A percentile compares a stretch with the other conserved stretches of the same genome.
Conservation (phyloP, 495 filamentous ascomycete genomes). For the Penicillium egyptiacum region DNA sequence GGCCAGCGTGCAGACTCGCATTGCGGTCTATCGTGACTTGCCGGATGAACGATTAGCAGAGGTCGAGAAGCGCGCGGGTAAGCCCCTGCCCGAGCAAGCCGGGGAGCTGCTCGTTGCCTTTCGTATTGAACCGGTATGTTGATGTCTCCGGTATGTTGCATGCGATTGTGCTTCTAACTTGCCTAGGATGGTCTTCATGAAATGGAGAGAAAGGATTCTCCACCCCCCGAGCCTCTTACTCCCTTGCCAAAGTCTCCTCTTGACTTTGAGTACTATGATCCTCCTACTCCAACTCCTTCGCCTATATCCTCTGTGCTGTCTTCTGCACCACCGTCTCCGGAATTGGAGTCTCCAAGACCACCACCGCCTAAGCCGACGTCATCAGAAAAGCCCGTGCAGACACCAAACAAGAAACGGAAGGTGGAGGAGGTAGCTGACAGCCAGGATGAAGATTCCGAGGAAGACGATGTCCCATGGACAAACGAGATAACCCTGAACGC, state of each 20-base stretch:
- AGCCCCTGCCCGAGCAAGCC: slow-evolving; percentile 28
- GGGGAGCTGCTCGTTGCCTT: slow-evolving; percentile 43
- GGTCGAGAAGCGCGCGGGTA: slow-evolving; percentile 46
- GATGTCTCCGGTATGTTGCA: neutral
- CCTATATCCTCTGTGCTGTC: slow-evolving; percentile 7
- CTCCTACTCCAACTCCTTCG: slow-evolving; percentile 5
- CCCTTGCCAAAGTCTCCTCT: slow-evolving; percentile 11
- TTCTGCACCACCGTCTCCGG: neutral
- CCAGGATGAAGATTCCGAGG: slow-evolving; percentile 46
- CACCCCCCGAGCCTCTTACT: neutral
- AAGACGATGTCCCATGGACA: slow-evolving; percentile 12
- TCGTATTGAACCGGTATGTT: slow-evolving; percentile 40
- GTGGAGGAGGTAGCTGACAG: slow-evolving; percentile 52
- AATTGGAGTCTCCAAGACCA: neutral
- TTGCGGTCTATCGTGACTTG: slow-evolving; percentile 71
- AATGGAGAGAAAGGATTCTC: slow-evolving; percentile 1
- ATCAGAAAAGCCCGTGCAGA: slow-evolving; percentile 15
- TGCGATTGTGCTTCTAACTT: neutral
- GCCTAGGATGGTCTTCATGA: slow-evolving; percentile 36
- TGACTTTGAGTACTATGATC: slow-evolving; percentile 15
- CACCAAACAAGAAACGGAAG: slow-evolving; percentile 47
- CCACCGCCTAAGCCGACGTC: neutral
- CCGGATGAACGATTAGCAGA: slow-evolving; percentile 41
- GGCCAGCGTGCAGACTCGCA: slow-evolving; percentile 59
- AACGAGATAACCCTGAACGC: slow-evolving; percentile 6